Conservation (phyloP, 306 rosid genomes). For the Fragaria ananassa region DNA sequence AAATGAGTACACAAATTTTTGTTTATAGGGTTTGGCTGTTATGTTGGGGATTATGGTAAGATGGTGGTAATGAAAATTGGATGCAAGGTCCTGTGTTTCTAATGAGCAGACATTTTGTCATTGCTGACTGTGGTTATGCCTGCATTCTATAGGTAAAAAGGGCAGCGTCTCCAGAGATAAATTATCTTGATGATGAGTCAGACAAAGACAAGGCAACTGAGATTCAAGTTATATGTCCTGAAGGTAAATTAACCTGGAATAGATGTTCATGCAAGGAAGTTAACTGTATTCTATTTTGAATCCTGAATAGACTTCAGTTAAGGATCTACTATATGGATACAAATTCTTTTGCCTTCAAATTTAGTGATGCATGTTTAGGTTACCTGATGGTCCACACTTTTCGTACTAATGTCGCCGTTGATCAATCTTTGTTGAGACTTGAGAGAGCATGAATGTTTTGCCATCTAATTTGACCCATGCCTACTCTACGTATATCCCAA, state of each 20-base stretch:
- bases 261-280: background rate
- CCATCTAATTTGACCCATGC: background rate
- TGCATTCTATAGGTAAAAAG: slow-evolving; percentile 60
- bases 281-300: background rate
- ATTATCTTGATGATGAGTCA: slow-evolving; percentile 40
- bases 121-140: slow-evolving; percentile 20
- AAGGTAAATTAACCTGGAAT: slow-evolving; percentile 43
- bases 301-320: background rate
- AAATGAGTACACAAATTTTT: background rate
- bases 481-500: background rate
- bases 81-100: background rate
- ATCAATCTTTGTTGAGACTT: background rate
- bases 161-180: slow-evolving; percentile 31
- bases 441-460: background rate
- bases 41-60: background rate
- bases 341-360: too few relatives aligned
- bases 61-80: background rate
- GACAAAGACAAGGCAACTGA: slow-evolving; percentile 37
- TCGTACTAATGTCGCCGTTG: background rate
- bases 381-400: background rate
- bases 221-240: slow-evolving; percentile 28
- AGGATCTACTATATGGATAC: background rate
- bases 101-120: slow-evolving; percentile 9
- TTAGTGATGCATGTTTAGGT: background rate
- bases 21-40: background rate